Conservation (phyloP, 2,329 filamentous ascomycete genomes). For the Fusarium nisikadoi region DNA sequence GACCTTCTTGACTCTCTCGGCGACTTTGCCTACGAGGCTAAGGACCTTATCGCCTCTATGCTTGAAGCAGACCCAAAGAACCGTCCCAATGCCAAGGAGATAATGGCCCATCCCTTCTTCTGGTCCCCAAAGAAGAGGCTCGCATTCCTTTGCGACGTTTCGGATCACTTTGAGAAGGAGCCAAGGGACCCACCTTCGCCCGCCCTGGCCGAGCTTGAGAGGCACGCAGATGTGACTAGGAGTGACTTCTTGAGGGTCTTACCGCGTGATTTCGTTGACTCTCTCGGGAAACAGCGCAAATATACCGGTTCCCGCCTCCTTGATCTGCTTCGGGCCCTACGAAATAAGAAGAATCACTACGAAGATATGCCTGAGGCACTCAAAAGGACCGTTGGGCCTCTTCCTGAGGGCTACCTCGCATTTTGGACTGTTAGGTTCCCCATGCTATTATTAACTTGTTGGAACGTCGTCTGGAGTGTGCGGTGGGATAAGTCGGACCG, state of each 20-base stretch:
- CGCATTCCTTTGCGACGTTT: slow-evolving; percentile 93
- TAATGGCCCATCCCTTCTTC: slow-evolving; percentile 96
- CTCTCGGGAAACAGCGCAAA: slow-evolving; percentile 91
- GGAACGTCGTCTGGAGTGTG: slow-evolving; percentile 76
- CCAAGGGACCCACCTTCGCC: slow-evolving; percentile 81
- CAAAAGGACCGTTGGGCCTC: slow-evolving; percentile 73
- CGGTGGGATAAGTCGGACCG: slow-evolving; percentile 71
- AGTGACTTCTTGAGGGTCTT: slow-evolving; percentile 83
- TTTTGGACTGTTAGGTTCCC: slow-evolving; percentile 89
- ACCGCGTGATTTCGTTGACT: slow-evolving; percentile 86
- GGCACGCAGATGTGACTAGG: slow-evolving; percentile 64
- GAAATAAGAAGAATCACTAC: slow-evolving; percentile 98
- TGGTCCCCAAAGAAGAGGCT: slow-evolving; percentile 91
- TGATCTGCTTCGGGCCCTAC: slow-evolving; percentile 85
- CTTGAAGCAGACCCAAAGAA: slow-evolving; percentile 63
- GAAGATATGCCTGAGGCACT: slow-evolving; percentile 91
- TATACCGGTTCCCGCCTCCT: slow-evolving; percentile 87
- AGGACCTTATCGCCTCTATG: slow-evolving; percentile 89
- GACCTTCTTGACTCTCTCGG: slow-evolving; percentile 78
- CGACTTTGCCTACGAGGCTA: slow-evolving; percentile 86
- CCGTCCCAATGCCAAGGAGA: slow-evolving; percentile 78
- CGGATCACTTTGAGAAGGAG: slow-evolving; percentile 96
- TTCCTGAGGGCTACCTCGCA: slow-evolving; percentile 82
- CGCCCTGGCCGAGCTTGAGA: slow-evolving; percentile 70
- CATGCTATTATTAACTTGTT: slow-evolving; percentile 80